Conservation (phyloP, 2,329 filamentous ascomycete genomes). For the Alternaria viburni region DNA sequence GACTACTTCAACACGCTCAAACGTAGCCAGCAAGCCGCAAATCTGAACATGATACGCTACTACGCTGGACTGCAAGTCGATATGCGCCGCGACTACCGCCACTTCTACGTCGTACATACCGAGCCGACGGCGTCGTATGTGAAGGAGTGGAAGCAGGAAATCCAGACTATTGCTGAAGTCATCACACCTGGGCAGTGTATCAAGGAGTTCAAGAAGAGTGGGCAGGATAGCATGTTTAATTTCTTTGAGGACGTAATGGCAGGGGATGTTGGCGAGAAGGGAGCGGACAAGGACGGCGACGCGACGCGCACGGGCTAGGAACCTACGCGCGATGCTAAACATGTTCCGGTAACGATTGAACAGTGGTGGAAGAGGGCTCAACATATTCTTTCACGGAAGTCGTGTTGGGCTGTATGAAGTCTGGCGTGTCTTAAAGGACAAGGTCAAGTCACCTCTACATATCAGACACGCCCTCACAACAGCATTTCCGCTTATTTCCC, state of each 20-base stretch:
- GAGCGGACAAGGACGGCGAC: not conserved
- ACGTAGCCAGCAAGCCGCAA: constrained; percentile 30
- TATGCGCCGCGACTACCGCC: constrained; percentile 36
- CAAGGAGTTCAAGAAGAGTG: constrained; percentile 27
- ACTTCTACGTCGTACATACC: constrained; percentile 42
- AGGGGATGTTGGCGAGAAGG: not conserved
- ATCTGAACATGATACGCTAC: constrained; percentile 32
- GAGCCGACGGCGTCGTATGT: constrained; percentile 21
- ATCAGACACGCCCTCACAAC: not conserved
- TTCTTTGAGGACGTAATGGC: constrained; percentile 35
- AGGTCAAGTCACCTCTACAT: not conserved
- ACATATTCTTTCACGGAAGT: not conserved
- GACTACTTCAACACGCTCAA: constrained; percentile 33
- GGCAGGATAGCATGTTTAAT: constrained; percentile 32
- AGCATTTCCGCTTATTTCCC: not conserved
- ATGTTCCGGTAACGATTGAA: not conserved
- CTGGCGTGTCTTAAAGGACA: not conserved
- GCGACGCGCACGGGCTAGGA: not conserved
- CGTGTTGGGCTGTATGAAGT: not conserved
- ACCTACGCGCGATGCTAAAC: not conserved
- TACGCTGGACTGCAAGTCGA: constrained; percentile 32
- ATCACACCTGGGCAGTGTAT: constrained; percentile 37
- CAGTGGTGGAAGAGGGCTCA: not conserved
- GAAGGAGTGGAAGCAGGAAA: constrained; percentile 30
- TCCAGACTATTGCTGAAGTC: constrained; percentile 34